phyloP scores from a whole-genome alignment of 257 asterid species.

The Fraxinus cuspidata region DNA sequence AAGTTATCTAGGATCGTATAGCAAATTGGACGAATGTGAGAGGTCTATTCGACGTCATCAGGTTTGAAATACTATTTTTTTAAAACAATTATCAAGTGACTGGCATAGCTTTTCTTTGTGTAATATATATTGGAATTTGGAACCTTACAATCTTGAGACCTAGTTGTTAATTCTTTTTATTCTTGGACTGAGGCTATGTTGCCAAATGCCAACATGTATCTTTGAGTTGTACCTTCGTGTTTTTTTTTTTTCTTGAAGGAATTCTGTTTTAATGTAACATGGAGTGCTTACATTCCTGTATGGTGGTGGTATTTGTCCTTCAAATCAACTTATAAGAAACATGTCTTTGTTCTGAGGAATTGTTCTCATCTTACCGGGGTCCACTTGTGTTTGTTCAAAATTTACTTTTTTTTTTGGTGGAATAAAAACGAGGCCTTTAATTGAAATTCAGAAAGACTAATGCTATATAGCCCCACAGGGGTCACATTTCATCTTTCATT shows the following conservation, averaged over 20 bases:
- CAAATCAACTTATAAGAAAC: too few relatives aligned
- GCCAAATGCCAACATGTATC: background rate
- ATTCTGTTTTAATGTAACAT: background rate
- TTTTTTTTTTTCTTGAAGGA: background rate
- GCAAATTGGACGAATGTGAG: constrained; percentile 35
- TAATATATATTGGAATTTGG: too few relatives aligned
- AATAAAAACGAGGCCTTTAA: background rate
- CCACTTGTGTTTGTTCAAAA: background rate
- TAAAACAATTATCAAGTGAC: too few relatives aligned
- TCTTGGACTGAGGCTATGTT: background rate
- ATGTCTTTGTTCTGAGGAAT: background rate
- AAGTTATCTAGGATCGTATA: constrained; percentile 54
- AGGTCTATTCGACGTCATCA: background rate
- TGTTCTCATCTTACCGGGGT: background rate
- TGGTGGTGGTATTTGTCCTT: background rate
- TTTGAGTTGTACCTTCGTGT: background rate
- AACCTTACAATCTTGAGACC: background rate
- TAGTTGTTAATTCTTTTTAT: background rate
- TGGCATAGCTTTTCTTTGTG: too few relatives aligned
- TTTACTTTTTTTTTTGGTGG: background rate
- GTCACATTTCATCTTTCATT: too few relatives aligned
- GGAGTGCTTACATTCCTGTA: background rate
- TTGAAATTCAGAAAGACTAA: background rate
- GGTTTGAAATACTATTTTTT: too few relatives aligned
- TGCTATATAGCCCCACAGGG: too few relatives aligned